Evolutionary conservation across 345 rosid species (phyloP), one percentile per base, ranked within the genome.

Genomic region (Cardamine occulta): DNA sequence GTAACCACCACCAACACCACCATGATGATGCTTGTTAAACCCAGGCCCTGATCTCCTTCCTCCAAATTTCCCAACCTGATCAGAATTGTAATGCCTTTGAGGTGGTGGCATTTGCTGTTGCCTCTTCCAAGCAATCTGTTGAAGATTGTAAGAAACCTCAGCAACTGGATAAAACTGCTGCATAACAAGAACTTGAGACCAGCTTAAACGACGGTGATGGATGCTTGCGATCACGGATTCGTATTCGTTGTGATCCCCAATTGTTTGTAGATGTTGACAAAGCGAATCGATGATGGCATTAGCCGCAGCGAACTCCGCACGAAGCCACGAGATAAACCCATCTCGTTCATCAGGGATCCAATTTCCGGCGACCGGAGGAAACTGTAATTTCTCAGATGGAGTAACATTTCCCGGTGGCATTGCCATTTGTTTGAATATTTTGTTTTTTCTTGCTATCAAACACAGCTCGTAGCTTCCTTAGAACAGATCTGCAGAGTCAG

Each of bases 241-340:
- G 61, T 95, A 91, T 62, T 95, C 98, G 3, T 93, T 89, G 0
- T 84, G 86, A 39, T 87, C 97, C 4, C 97, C 94, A 2, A 87
- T 77, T 1, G 85, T 72, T 8, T 82, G 68, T 57, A 95, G 68
- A 74, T 95, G 98, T 4, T 87, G 86, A 59, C 91, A 87, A 18
- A 95, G 86, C 7, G 85, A 79, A 74, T 93, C 94, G 42, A 95
- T 91, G 4, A 93, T 93, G 6, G 97, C 93, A 63, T 95, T 95
- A 61, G 99, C 93, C 1, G 99, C 97, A 0, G 98, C 98, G 7
- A 95, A 93, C 77, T 95, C 98, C 53, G 91, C 85, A 10, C 94
- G 86, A 61, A 95, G 66, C 99, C 99, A 95, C 13, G 86, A 82
- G 66, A 93, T 89, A 42, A 93, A 91, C 61, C 82, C 86, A 32